Percentiles rank a stretch among this genome's conserved stretches.
phyloP scores from a whole-genome alignment of 2,329 filamentous ascomycete species.

The Fusarium metavorans region DNA sequence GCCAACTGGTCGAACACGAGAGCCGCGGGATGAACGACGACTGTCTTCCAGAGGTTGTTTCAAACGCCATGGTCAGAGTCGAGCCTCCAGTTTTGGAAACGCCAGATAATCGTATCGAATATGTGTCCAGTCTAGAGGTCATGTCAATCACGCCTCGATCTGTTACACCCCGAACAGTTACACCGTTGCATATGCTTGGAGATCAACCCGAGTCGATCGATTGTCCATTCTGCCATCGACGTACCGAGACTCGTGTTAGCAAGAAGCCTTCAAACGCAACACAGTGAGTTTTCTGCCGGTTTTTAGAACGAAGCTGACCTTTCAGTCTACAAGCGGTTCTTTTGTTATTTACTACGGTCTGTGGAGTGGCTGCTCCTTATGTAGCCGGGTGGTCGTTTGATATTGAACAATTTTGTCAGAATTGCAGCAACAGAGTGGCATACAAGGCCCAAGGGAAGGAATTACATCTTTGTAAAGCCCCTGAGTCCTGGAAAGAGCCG shows the following conservation, averaged over 20 bases:
- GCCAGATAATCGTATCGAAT: background rate
- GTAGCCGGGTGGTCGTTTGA: slow-evolving; percentile 15
- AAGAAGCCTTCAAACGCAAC: slow-evolving; percentile 25
- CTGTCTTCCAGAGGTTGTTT: background rate
- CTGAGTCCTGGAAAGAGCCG: background rate
- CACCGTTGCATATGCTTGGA: slow-evolving; percentile 20
- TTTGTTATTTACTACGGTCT: background rate
- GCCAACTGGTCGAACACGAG: too few species aligned
- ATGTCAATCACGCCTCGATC: background rate
- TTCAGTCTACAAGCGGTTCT: background rate
- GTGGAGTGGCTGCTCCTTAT: background rate
- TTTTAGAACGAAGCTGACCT: background rate
- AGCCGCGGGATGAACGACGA: background rate
- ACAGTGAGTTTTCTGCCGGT: background rate
- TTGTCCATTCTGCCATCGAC: slow-evolving; percentile 16
- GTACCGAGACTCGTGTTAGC: slow-evolving; percentile 7
- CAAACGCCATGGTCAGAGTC: background rate
- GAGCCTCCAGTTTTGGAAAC: background rate
- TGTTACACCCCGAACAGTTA: background rate
- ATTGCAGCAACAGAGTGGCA: slow-evolving; percentile 13
- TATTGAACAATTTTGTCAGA: slow-evolving; percentile 14
- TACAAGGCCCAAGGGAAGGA: slow-evolving; percentile 19
- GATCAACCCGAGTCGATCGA: slow-evolving; percentile 14
- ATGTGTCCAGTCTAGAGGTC: background rate
- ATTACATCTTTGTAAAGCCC: slow-evolving; percentile 16